These are phyloP conservation scores for Lactifluus echinatus DNA, from an alignment of 768 basidiomycete genomes.

Conservation along the genomic window DNA sequence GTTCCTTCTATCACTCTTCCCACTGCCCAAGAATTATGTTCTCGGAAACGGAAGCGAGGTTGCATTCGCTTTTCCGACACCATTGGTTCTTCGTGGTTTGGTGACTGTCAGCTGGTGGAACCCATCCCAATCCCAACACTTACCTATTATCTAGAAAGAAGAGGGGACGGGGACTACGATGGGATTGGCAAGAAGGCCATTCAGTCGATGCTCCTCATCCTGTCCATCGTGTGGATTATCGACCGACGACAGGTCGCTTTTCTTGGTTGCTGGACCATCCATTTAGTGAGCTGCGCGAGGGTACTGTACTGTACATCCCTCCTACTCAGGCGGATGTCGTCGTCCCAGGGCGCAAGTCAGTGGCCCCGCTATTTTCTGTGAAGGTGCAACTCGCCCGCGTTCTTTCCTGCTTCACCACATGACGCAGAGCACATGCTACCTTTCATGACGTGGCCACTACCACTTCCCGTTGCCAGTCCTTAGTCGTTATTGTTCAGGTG, in stretches of 20 bases:
- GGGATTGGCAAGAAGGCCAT: slow-evolving; percentile 25
- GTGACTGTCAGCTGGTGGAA: slow-evolving; percentile 51
- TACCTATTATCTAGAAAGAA: not conserved
- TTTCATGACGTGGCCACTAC: slow-evolving; percentile 74
- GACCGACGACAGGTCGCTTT: slow-evolving; percentile 93
- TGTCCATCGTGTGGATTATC: slow-evolving; percentile 58
- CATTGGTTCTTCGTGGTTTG: slow-evolving; percentile 51
- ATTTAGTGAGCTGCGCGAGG: slow-evolving; percentile 58
- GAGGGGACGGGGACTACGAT: slow-evolving; percentile 28
- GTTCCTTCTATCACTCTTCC: slow-evolving; percentile 43
- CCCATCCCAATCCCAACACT: not conserved
- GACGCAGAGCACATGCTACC: slow-evolving; percentile 58
- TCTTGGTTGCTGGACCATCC: slow-evolving; percentile 75
- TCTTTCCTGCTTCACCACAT: slow-evolving; percentile 21
- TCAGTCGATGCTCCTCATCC: slow-evolving; percentile 51
- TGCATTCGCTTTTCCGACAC: slow-evolving; percentile 43
- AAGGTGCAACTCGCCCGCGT: not conserved
- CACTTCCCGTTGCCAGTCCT: slow-evolving; percentile 63
- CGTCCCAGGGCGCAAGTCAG: not conserved
- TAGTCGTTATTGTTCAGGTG: slow-evolving; percentile 89
- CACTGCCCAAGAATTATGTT: slow-evolving; percentile 44
- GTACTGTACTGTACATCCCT: slow-evolving; percentile 19
- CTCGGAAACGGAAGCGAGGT: slow-evolving; percentile 51
- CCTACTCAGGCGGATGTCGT: slow-evolving; percentile 3
- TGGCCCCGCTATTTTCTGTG: slow-evolving; percentile 5